These are phyloP conservation scores for Pugionium dolabratum DNA, from an alignment of 345 rosid species.

Conservation along the genomic window DNA sequence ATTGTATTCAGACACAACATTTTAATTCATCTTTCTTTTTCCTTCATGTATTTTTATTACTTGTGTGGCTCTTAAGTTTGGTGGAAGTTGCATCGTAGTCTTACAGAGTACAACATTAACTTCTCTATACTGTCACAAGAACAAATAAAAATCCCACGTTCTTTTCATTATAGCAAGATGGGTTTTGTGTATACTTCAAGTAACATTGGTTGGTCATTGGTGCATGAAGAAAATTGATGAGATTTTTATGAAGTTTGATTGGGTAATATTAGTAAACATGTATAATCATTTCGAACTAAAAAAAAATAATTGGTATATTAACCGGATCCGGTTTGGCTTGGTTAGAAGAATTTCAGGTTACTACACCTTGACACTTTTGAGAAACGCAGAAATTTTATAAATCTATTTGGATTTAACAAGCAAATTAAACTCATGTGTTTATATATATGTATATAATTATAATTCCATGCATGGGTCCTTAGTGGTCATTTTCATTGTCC, in stretches of 20 bases:
- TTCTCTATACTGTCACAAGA: conserved; percentile 7
- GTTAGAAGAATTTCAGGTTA: neutral
- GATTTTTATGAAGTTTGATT: neutral
- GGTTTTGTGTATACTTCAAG: conserved; percentile 16
- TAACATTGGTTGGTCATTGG: conserved; percentile 7
- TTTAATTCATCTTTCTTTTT: neutral
- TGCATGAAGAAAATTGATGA: neutral
- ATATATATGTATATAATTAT: too few species aligned
- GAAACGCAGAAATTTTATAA: neutral
- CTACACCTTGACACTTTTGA: neutral
- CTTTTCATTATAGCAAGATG: conserved; percentile 19
- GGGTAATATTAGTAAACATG: neutral
- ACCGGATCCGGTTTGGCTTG: too few species aligned
- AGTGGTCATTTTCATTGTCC: conserved; percentile 3
- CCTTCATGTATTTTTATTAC: neutral
- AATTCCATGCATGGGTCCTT: too few species aligned
- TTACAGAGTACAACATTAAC: conserved; percentile 20
- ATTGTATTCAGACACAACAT: neutral
- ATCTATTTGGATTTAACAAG: too few species aligned
- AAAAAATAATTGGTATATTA: too few species aligned
- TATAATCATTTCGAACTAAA: neutral
- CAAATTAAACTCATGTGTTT: too few species aligned
- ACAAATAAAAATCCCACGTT: conserved; percentile 16
- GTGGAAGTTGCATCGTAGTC: conserved; percentile 29
- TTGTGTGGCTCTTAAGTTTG: conserved; percentile 19